Conservation (phyloP, 164 flowering plant genomes). For the Magnolia officinalis region DNA sequence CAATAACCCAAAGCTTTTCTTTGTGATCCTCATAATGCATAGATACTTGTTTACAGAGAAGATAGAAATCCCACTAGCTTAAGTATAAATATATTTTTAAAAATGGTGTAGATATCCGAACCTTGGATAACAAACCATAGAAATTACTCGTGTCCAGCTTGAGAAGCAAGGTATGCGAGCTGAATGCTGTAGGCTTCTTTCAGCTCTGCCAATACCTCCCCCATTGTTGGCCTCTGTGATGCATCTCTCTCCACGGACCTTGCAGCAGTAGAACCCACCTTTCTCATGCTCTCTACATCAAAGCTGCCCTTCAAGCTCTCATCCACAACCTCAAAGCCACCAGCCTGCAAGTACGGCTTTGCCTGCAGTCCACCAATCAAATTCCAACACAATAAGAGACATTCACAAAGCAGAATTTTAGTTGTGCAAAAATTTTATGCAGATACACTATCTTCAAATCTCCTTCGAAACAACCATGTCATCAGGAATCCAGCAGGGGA, state of each 20-base stretch:
- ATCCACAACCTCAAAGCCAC: slow-evolving; percentile 78
- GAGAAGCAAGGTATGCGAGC: slow-evolving; percentile 54
- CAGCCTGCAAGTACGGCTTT: slow-evolving; percentile 87
- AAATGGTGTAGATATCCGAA: too few species aligned
- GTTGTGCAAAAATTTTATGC: too few species aligned
- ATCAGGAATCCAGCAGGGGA: too few species aligned
- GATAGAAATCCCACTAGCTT: too few species aligned
- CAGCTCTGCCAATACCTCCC: slow-evolving; percentile 61
- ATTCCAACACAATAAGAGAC: background rate
- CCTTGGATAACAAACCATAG: too few species aligned
- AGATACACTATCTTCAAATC: too few species aligned
- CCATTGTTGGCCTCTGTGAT: slow-evolving; percentile 65
- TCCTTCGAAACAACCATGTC: too few species aligned
- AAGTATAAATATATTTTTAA: too few species aligned
- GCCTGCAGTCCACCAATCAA: slow-evolving; percentile 46
- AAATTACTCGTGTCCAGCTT: slow-evolving; percentile 12
- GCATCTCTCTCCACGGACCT: slow-evolving; percentile 84
- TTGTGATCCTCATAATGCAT: too few species aligned
- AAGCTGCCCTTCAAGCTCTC: slow-evolving; percentile 56
- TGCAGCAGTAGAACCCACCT: slow-evolving; percentile 53
- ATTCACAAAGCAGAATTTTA: background rate
- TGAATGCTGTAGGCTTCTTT: slow-evolving; percentile 79
- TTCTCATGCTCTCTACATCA: slow-evolving; percentile 71
- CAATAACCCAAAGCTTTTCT: too few species aligned
- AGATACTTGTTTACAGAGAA: too few species aligned